Evolutionary conservation across 352 stramenopile genomes (phyloP), one percentile per base, ranked within the genome.

Genomic region (Pythium volutum): DNA sequence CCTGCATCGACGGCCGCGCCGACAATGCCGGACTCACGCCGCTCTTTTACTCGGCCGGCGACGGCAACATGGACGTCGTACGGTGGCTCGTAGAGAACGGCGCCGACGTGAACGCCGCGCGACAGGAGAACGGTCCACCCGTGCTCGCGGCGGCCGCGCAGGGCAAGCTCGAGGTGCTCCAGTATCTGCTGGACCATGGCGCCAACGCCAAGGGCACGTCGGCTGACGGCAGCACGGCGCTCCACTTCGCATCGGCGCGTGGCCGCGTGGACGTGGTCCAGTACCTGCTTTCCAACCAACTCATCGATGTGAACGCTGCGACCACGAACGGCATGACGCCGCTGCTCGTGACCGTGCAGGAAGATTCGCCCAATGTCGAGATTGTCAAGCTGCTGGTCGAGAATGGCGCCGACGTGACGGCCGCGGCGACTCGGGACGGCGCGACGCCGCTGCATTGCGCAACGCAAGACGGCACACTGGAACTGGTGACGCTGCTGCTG

Each of bases 401-500:
- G 9, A 43, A 46, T 22, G 66, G 66, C n/a, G 66, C 66, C 1
- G 31, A 63, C 18, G 64, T 53, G 2, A 66, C 41, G 15, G 38
- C 25, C 2, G 18, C 15, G 4, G 63, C 63, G 20, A 29, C 63
- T 12, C 55, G 38, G 6, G 63, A 70, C 45, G 43, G 51, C 9
- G 63, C 63, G n/a, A 70, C 63, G 33, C 51, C 64, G 10, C 52
- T 71, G n/a, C 64, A 71, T 48, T 66, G 51, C 27, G 64, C 58
- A n/a, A 66, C 64, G 16, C 58, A 66, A 39, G 16, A 22, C 10
- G 64, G 64, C 41, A 42, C 41, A 26, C 22, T 66, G 29, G 58
- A 63, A 52, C 56, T 71, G 25, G 58, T 53, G 10, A 45, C 39
- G 58, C 33, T 63, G 46, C 58, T 71, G 29, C 41, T 71, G 23